A percentile compares a stretch with the other conserved stretches of the same genome.
Conservation (phyloP, 495 filamentous ascomycete species). For the Mycothermus thermophilus region DNA sequence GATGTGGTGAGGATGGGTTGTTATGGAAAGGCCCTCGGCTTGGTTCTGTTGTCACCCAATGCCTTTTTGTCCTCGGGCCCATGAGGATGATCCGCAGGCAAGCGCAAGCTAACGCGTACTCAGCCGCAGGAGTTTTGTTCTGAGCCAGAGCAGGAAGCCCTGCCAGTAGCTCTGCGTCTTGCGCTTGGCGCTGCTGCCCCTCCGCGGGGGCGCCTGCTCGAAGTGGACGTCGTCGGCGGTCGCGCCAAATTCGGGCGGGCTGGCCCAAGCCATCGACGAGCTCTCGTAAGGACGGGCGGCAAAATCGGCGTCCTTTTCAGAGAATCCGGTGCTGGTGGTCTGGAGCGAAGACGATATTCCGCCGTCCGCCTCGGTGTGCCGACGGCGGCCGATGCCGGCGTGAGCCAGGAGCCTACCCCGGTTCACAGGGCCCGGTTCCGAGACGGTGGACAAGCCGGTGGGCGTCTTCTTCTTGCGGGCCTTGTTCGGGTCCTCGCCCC, state of each 20-base stretch:
- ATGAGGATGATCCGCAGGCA: no score
- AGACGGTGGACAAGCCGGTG: conserved; percentile 14
- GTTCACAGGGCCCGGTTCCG: no score
- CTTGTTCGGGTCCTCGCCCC: conserved; percentile 12
- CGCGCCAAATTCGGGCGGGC: conserved; percentile 12
- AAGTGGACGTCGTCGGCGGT: conserved; percentile 22
- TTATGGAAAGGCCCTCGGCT: not conserved
- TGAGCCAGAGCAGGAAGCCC: conserved; percentile 40
- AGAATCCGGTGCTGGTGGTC: not conserved
- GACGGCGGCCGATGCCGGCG: conserved; percentile 4
- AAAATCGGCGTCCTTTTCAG: conserved; percentile 20
- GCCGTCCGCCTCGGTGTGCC: conserved; percentile 8
- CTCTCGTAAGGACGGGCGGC: conserved; percentile 32
- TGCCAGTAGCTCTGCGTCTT: conserved; percentile 41
- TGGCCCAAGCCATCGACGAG: conserved; percentile 18
- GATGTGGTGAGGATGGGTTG: no score
- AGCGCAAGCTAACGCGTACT: no score
- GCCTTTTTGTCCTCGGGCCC: no score
- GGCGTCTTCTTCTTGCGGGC: conserved; percentile 18
- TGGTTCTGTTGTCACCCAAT: conserved; percentile 2
- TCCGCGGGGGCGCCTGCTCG: conserved; percentile 17
- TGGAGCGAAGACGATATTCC: no score
- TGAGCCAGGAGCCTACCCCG: no score
- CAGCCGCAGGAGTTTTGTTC: conserved; percentile 35
- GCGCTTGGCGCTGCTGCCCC: conserved; percentile 33